Conservation (phyloP, 1,139 yeast species). For the Candida albicans region DNA sequence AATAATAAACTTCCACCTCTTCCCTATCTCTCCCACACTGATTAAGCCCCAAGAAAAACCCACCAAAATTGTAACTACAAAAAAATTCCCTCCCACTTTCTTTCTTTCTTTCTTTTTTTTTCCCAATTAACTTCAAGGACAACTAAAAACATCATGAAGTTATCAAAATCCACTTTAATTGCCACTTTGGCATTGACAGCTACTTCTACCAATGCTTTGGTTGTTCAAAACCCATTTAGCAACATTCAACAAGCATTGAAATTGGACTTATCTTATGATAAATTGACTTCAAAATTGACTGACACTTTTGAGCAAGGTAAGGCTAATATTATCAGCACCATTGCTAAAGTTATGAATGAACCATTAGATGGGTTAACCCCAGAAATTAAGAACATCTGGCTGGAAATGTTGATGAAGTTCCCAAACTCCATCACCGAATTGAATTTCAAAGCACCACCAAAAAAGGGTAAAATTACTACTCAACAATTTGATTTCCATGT, state of each 20-base stretch:
- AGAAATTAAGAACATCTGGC: slow-evolving; percentile 56
- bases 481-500: slow-evolving; percentile 61
- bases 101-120: background rate
- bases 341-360: slow-evolving; percentile 44
- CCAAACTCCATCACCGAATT: slow-evolving; percentile 53
- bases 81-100: background rate
- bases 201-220: slow-evolving; percentile 30
- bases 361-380: slow-evolving; percentile 47
- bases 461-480: slow-evolving; percentile 27
- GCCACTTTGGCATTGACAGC: slow-evolving; percentile 26
- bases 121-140: background rate
- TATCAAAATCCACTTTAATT: slow-evolving; percentile 20
- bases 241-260: slow-evolving; percentile 31
- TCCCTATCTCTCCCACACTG: background rate
- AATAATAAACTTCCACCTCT: background rate
- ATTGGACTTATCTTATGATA: slow-evolving; percentile 20
- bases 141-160: slow-evolving; percentile 24
- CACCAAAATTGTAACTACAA: background rate
- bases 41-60: background rate
- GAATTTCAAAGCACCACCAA: slow-evolving; percentile 52
- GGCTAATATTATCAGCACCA: slow-evolving; percentile 24
- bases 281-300: slow-evolving; percentile 14
- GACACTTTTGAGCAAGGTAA: slow-evolving; percentile 20
- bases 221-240: slow-evolving; percentile 29
- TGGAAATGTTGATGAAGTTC: slow-evolving; percentile 57